Conservation (phyloP, 768 basidiomycete genomes). For the Macrolepiota dolichaula region DNA sequence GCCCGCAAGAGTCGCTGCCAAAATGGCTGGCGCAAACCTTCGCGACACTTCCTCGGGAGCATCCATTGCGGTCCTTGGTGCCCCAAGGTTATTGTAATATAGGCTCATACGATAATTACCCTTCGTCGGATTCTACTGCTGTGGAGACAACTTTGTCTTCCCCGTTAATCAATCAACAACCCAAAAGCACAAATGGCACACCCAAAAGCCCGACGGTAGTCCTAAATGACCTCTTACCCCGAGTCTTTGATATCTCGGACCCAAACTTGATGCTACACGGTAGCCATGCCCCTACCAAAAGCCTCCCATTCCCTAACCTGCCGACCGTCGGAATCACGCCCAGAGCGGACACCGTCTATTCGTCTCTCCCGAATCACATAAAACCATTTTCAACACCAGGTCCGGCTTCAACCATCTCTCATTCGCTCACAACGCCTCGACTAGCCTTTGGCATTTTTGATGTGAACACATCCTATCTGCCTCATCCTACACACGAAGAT, state of each 20-base stretch:
- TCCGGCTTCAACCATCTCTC: constrained; percentile 12
- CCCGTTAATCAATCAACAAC: background rate
- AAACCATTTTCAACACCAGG: constrained; percentile 17
- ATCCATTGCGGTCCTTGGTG: constrained; percentile 46
- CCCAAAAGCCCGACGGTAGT: background rate
- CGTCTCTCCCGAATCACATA: background rate
- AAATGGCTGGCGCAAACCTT: constrained; percentile 57
- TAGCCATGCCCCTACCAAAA: background rate
- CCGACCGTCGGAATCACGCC: background rate
- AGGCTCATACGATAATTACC: background rate
- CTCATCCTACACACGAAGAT: background rate
- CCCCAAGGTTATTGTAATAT: constrained; percentile 16
- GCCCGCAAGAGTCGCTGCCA: constrained; percentile 36
- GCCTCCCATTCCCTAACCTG: background rate
- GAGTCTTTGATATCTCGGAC: background rate
- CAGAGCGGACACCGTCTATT: background rate
- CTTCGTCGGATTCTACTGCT: constrained; percentile 2
- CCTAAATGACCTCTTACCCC: background rate
- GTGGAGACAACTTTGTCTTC: background rate
- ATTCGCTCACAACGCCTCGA: background rate
- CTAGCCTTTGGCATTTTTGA: background rate
- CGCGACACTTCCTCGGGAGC: constrained; percentile 36
- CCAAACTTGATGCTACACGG: background rate
- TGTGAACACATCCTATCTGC: background rate
- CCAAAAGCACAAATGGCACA: background rate